Conservation (phyloP, 805 yeast species). For the Yarrowia hollandica region DNA sequence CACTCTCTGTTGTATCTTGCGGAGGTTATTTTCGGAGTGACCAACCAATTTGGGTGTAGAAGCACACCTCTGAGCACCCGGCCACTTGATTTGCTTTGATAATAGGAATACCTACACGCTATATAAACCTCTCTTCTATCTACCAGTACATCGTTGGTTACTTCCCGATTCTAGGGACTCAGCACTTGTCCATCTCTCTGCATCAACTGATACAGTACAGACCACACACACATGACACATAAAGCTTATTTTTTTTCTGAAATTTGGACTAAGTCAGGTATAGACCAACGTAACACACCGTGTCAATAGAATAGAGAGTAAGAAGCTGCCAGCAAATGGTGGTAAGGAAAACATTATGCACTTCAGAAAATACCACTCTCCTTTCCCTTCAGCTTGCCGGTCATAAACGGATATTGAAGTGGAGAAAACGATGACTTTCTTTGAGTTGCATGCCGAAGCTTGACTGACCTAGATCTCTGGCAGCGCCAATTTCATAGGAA, state of each 20-base stretch:
- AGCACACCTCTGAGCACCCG: not conserved
- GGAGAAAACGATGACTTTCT: not conserved
- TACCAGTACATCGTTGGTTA: too few relatives aligned
- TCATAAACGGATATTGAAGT: not conserved
- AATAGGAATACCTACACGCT: too few relatives aligned
- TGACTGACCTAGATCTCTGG: conserved; percentile 16
- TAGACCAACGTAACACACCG: not conserved
- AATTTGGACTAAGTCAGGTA: not conserved
- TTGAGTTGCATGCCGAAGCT: conserved; percentile 10
- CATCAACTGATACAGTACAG: conserved; percentile 6
- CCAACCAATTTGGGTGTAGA: not conserved
- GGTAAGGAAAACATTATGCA: not conserved
- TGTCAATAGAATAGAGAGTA: too few relatives aligned
- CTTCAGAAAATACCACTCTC: not conserved
- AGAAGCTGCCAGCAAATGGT: not conserved
- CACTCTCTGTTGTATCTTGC: conserved; percentile 2
- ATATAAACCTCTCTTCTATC: too few relatives aligned
- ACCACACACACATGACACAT: not conserved
- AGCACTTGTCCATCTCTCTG: not conserved
- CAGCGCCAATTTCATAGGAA: not conserved
- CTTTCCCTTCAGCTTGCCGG: not conserved
- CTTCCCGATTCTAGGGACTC: too few relatives aligned
- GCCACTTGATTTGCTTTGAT: not conserved
- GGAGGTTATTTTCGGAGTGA: not conserved
- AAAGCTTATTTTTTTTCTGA: conserved; percentile 2